Evolutionary conservation across 257 asterid species (phyloP), one percentile per base, ranked within the genome.

Genomic region (Nyctanthes arbortristis): DNA sequence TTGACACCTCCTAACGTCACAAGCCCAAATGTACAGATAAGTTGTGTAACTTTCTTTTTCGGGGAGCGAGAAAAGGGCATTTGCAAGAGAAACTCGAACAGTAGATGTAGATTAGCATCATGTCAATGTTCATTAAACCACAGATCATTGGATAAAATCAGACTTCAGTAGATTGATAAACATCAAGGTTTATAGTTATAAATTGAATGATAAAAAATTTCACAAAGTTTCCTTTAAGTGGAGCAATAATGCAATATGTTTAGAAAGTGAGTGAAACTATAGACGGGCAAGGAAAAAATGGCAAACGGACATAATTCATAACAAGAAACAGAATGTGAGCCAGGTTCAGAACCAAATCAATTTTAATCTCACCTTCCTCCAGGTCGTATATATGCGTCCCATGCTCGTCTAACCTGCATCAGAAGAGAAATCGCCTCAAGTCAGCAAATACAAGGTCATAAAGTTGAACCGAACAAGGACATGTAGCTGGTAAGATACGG

Each of bases 361-460:
- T 24, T 54, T 49, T 36, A 59, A 77, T 66, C 74, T 66, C 73
- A 93, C 98, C 97, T 91, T 86, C 96, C 99, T 63, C 97, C 96
- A 34, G 96, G 90, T 76, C 97, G 77, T 73, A 91, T 60, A 75
- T 82, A 91, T 56, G 96, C 88, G 81, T 93, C 99, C 99, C 99
- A 93, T 35, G 81, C 77, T 87, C 99, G 84, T 79, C 99, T 79
- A 29, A 91, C 98, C 98, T 92, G 87, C 84, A 77, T 40, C 31
- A 12, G 75, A 33, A 63, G 55, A 65, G 32, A 57, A 69, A 65
- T 69, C 52, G 56, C 73, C 66, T 40, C 31, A 59, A 20, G 74
- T 58, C 57, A 49, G 54, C 61, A 30, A 40, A 73, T 40, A 60
- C 32, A 14, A 49, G 25, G 55, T 63, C 56, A 43, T 30, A 61